Evolutionary conservation across 2,329 filamentous ascomycete genomes (phyloP).

Genomic region (Botrytis sinoallii): DNA sequence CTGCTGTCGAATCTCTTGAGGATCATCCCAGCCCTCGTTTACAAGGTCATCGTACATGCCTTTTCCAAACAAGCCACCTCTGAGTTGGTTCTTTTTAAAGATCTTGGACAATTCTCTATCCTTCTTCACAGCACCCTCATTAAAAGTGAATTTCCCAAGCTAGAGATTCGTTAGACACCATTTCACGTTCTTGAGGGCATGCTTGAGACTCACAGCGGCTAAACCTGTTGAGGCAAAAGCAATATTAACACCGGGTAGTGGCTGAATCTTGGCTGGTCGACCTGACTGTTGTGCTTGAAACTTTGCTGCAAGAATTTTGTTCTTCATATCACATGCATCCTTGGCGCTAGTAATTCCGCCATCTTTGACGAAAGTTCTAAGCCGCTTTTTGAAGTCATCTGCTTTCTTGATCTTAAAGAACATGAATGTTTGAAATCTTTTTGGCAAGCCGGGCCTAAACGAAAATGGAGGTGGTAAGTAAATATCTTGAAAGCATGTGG

Average conservation of each 20-base stretch:
- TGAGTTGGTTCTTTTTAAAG: neutral
- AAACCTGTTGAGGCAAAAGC: neutral
- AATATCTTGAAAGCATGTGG: neutral
- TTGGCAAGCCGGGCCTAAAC: neutral
- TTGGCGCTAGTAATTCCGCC: constrained; percentile 1
- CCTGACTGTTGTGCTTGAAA: neutral
- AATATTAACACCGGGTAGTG: constrained; percentile 9
- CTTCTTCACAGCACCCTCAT: neutral
- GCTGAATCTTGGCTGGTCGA: neutral
- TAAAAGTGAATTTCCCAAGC: neutral
- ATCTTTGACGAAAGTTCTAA: neutral
- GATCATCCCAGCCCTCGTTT: neutral
- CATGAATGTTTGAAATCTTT: constrained; percentile 2
- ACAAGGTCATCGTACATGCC: constrained; percentile 13
- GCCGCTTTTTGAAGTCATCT: constrained; percentile 1
- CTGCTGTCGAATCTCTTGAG: constrained; percentile 5
- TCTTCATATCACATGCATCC: constrained; percentile 3
- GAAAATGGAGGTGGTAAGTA: neutral
- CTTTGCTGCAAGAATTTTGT: neutral
- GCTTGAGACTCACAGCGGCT: neutral
- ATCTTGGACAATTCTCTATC: neutral
- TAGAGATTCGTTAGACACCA: neutral
- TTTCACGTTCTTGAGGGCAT: neutral
- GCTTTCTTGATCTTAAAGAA: constrained; percentile 9
- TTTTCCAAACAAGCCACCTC: neutral